These are phyloP conservation scores for Xylariaceae sp. DNA, from an alignment of 2,329 filamentous ascomycete species.

Conservation along the genomic window DNA sequence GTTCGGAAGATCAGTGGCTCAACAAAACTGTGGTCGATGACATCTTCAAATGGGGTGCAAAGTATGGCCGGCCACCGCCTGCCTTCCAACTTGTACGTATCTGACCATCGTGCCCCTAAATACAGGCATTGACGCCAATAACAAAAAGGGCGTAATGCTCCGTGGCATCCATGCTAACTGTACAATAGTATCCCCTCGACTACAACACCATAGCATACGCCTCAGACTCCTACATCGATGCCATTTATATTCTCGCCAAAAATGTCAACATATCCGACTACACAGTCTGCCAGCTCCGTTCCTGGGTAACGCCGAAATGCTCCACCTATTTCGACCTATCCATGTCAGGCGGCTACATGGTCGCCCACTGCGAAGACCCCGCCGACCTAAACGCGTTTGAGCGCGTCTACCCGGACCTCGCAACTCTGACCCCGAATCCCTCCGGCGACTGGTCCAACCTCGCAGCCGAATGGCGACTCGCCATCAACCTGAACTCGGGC, in stretches of 20 bases:
- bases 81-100: constrained; percentile 44
- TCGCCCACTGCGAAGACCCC: constrained; percentile 55
- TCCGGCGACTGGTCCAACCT: constrained; percentile 51
- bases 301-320: constrained; percentile 59
- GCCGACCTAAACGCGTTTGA: constrained; percentile 52
- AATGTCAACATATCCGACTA: constrained; percentile 40
- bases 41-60: constrained; percentile 61
- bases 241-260: constrained; percentile 64
- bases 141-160: not conserved
- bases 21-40: constrained; percentile 61
- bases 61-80: constrained; percentile 47
- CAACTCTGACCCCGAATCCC: constrained; percentile 31
- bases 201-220: constrained; percentile 64
- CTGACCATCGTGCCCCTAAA: not conserved
- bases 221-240: constrained; percentile 39
- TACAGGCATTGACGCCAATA: not conserved
- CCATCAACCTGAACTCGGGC: constrained; percentile 54
- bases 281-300: constrained; percentile 62
- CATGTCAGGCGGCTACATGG: constrained; percentile 53
- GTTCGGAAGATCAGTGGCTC: constrained; percentile 34
- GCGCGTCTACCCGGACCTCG: constrained; percentile 32
- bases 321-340: constrained; percentile 57
- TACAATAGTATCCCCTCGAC: constrained; percentile 45
- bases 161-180: not conserved
- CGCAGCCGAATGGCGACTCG: constrained; percentile 48